Base-by-base conservation (phyloP, 73 alveolate species). In the Tetrahymena thermophila region DNA sequence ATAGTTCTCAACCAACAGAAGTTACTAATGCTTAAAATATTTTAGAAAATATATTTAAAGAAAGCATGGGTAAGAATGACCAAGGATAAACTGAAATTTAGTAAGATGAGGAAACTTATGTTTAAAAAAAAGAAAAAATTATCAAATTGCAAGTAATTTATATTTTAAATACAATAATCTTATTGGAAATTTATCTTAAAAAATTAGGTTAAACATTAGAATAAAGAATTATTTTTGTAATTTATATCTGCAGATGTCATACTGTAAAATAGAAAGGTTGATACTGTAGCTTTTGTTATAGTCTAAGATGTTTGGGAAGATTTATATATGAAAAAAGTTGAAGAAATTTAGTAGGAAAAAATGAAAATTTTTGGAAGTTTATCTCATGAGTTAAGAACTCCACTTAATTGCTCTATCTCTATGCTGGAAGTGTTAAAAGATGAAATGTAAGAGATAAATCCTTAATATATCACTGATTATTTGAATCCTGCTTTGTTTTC, bases 401-500 rank as follows among this genome's bases (percentile, higher is more conserved):
- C 89, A n/a, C 89, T 71, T 0, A 71, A 71, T 71, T 71, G 89
- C 37, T 71, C 89, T 71, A 71, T 71, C 17, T 71, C 89, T 5
- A 71, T 71, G 89, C 89, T 71, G 3, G 89, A 71, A 71, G 89
- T 71, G 13, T 8, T 71, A 71, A 71, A 71, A 71, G 89, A 71
- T 25, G 89, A 71, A 71, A n/a, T 71, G 23, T 23, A n/a, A n/a
- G 37, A n/a, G 9, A 23, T 31, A 5, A 43, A 95, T 56, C 50
- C 84, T 55, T 89, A 89, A 34, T 38, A 85, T 35, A 56, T 42
- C 35, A 85, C 43, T 10, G 50, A 89, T 43, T 89, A 89, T 93
- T 34, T 71, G 37, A 95, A 89, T 31, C 95, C 97, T 9, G 95
- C 95, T 37, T 25, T 89, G 23, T 50, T 89, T 4, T 38, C 94